Conservation (phyloP, 1,284 basidiomycete species). For the Fistulinella cinereoalba region DNA sequence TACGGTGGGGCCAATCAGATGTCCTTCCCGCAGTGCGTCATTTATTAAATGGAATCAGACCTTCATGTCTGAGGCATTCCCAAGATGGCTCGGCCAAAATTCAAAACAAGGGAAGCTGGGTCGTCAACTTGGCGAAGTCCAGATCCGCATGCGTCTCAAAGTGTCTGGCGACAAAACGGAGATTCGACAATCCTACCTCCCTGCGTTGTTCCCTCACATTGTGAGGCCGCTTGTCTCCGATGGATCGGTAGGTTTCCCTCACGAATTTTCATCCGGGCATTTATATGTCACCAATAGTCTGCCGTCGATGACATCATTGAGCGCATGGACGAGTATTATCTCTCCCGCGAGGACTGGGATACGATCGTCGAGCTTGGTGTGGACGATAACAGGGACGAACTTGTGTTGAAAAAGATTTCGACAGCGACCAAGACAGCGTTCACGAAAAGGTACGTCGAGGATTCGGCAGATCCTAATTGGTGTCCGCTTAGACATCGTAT, state of each 20-base stretch:
- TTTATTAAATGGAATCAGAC: neutral
- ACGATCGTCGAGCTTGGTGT: conserved; percentile 91
- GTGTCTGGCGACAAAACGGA: conserved; percentile 88
- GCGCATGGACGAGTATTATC: conserved; percentile 91
- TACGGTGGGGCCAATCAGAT: conserved; percentile 69
- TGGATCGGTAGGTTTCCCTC: conserved; percentile 52
- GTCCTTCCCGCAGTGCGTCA: conserved; percentile 77
- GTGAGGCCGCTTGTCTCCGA: conserved; percentile 75
- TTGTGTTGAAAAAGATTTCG: conserved; percentile 81
- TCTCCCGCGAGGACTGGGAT: conserved; percentile 96
- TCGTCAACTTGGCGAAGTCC: conserved; percentile 85
- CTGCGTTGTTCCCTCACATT: conserved; percentile 77
- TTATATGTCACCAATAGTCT: conserved; percentile 45
- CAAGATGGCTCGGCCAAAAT: conserved; percentile 95
- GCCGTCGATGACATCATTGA: conserved; percentile 82
- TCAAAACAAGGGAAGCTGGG: conserved; percentile 86
- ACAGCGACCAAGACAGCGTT: conserved; percentile 80
- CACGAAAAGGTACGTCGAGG: conserved; percentile 66
- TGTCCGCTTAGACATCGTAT: neutral
- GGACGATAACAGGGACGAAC: conserved; percentile 71
- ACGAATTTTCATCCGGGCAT: neutral
- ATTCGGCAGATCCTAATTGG: neutral
- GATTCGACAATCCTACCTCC: conserved; percentile 89
- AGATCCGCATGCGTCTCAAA: conserved; percentile 92
- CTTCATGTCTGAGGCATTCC: conserved; percentile 1